These are phyloP conservation scores for Phylloporus scabripes DNA, from an alignment of 768 basidiomycete species.

Conservation along the genomic window DNA sequence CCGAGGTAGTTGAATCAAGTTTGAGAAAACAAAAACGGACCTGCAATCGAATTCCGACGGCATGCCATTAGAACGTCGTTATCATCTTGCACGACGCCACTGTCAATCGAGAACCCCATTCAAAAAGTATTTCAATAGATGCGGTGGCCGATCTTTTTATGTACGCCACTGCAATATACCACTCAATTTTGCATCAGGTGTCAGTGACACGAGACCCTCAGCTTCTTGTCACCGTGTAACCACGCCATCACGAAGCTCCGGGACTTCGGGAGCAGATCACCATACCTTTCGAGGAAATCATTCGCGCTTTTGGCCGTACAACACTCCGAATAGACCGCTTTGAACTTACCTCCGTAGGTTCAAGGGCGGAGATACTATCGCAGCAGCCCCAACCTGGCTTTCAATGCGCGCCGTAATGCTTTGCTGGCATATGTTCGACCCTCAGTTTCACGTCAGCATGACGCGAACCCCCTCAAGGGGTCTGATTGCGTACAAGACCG, in stretches of 20 bases:
- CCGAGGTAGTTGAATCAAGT: conserved; percentile 20
- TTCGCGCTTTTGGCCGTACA: background rate
- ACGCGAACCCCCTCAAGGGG: conserved; percentile 15
- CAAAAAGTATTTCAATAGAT: conserved; percentile 9
- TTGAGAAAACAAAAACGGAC: conserved; percentile 15
- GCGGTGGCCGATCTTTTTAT: conserved; percentile 16
- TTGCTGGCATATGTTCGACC: conserved; percentile 27
- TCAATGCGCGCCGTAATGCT: conserved; percentile 23
- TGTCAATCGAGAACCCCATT: conserved; percentile 15
- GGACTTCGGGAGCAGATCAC: conserved; percentile 19
- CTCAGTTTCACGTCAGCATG: conserved; percentile 25
- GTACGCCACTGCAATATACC: conserved; percentile 14
- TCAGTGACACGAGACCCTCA: conserved; percentile 16
- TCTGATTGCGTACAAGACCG: conserved; percentile 26
- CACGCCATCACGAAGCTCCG: conserved; percentile 21
- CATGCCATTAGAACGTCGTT: conserved; percentile 11
- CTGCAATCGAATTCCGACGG: conserved; percentile 20
- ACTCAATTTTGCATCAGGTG: conserved; percentile 7
- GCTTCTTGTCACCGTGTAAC: conserved; percentile 2
- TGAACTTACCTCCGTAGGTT: conserved; percentile 8
- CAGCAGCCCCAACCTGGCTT: background rate
- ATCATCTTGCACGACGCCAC: conserved; percentile 21
- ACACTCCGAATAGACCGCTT: background rate
- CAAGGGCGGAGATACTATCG: conserved; percentile 21
- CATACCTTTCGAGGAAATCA: conserved; percentile 11